Percentiles rank a stretch among this genome's conserved stretches.
Conservation (phyloP, 371 early-diverging fungal species). For the Mucor plumbeus region DNA sequence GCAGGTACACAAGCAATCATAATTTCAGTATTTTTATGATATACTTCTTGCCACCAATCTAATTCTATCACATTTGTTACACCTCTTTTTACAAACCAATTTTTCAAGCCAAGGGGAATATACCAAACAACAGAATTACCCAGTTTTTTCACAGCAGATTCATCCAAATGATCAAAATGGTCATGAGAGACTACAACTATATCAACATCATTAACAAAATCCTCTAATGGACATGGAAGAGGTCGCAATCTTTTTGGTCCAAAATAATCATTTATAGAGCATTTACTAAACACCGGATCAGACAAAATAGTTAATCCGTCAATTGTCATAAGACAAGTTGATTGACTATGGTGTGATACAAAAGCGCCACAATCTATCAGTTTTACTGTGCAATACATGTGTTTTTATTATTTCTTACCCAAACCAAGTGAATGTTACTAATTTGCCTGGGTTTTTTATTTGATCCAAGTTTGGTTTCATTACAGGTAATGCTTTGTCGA, state of each 20-base stretch:
- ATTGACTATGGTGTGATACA: constrained; percentile 49
- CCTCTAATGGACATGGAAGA: constrained; percentile 57
- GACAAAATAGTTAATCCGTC: constrained; percentile 67
- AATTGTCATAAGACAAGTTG: constrained; percentile 65
- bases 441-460: constrained; percentile 11
- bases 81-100: constrained; percentile 55
- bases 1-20: constrained; percentile 60
- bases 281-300: constrained; percentile 61
- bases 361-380: background rate
- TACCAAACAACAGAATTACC: constrained; percentile 65
- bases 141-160: constrained; percentile 51
- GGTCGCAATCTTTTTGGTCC: constrained; percentile 62
- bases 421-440: constrained; percentile 55
- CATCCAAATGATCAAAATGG: constrained; percentile 68
- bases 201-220: constrained; percentile 55
- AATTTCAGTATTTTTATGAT: constrained; percentile 45
- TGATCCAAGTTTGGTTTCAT: constrained; percentile 42
- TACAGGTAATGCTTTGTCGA: constrained; percentile 50
- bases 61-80: constrained; percentile 58
- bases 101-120: constrained; percentile 59
- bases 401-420: constrained; percentile 29
- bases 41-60: constrained; percentile 70
- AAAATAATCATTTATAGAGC: constrained; percentile 50
- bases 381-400: background rate
- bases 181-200: constrained; percentile 65